phyloP scores from a whole-genome alignment of 306 rosid genomes.

The Quercus bicolor region DNA sequence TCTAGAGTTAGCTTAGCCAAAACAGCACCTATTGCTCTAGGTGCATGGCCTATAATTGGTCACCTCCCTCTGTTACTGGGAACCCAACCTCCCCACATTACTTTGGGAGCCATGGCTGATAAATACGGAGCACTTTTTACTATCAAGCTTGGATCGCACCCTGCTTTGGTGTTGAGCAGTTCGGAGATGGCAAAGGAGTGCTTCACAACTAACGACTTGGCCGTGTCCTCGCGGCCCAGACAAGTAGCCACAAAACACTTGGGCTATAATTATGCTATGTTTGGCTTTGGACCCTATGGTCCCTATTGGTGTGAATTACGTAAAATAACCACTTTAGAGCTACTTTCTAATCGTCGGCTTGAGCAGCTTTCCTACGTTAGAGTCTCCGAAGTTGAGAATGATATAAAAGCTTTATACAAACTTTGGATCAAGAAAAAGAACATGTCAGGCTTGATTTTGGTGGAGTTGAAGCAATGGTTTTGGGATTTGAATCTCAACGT shows the following conservation, averaged over 20 bases:
- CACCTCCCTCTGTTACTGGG: too few species aligned
- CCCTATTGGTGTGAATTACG: constrained; percentile 34
- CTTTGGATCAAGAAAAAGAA: not conserved
- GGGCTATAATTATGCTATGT: not conserved
- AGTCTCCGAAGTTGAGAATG: constrained; percentile 24
- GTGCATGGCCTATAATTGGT: too few species aligned
- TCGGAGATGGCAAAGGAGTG: constrained; percentile 25
- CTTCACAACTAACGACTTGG: constrained; percentile 17
- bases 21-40: too few species aligned
- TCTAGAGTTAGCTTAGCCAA: too few species aligned
- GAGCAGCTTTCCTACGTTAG: constrained; percentile 22
- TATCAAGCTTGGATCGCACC: too few species aligned
- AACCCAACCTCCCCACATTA: constrained; percentile 13
- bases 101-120: constrained; percentile 16
- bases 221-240: not conserved
- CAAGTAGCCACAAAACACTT: too few species aligned
- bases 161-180: constrained; percentile 17
- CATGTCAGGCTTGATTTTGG: too few species aligned
- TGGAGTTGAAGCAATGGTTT: too few species aligned
- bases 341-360: constrained; percentile 36
- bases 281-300: constrained; percentile 31
- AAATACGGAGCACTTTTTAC: too few species aligned
- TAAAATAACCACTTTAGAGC: constrained; percentile 30
- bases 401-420: constrained; percentile 9
- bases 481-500: too few species aligned